Base-by-base conservation (phyloP, 768 basidiomycete species). In the Auriculariales sp. region DNA sequence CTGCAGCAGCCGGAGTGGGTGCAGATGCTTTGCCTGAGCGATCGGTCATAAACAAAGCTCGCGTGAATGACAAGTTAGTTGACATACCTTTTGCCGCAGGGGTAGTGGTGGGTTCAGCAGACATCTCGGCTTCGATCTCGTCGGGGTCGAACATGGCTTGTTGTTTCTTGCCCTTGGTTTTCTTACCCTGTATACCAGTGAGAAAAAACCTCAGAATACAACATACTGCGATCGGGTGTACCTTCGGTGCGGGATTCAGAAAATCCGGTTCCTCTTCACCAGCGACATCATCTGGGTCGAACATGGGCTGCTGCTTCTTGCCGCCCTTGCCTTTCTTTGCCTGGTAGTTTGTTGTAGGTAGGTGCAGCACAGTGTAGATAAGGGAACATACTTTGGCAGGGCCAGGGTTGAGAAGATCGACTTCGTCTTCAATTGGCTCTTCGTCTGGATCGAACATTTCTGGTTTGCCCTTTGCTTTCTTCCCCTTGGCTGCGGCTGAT, bases 381-480 rank as follows among this genome's bases (percentile, higher is more conserved):
- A 17, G 5, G 15, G 5, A 3, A 19, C 11, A 27, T 2, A 15
- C 15, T 46, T 34, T n/a, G 29, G 48, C 12, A 17, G 3, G 14
- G 25, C n/a, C 29, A 49, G 45, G 31, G 17, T 22, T 24, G 47
- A 52, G 22, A n/a, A 28, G 28, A 22, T 22, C 11, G 27, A 50
- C 46, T 27, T 10, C 22, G 32, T 50, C 32, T 53, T 50, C 34
- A 24, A 46, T n/a, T n/a, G 46, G 27, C 28, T 56, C 54, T 47
- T 65, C 65, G 28, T 64, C 62, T 39, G 67, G 61, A 49, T 67
- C 70, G 15, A 64, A 70, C 2, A 66, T 70, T n/a, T 58, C 57
- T 11, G 62, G 64, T 42, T 64, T 60, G 2, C 56, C 65, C 57
- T 71, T 71, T 12, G 55, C 63, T 55, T 72, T 73, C 66, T 75